Evolutionary conservation across 2,329 filamentous ascomycete species (phyloP).

Genomic region (Septoria linicola): DNA sequence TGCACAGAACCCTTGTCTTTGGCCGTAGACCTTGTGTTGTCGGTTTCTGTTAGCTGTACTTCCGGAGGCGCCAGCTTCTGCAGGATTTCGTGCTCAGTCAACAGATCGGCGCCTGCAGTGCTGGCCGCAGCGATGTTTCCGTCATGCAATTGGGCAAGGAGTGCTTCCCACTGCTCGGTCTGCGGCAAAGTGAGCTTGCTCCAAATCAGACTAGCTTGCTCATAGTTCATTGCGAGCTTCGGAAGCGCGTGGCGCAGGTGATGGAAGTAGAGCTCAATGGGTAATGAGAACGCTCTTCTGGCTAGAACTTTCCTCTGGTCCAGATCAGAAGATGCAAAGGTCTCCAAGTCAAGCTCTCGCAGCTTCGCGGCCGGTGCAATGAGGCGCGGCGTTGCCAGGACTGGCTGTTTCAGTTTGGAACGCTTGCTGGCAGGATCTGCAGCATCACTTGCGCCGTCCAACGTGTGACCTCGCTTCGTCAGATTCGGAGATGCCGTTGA

Average conservation of each 20-base stretch:
- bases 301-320: neutral
- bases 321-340: neutral
- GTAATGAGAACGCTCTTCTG: neutral
- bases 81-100: slow-evolving; percentile 1
- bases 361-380: neutral
- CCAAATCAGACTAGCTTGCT: slow-evolving; percentile 2
- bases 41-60: too few species aligned
- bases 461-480: too few species aligned
- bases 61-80: neutral
- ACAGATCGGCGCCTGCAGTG: neutral
- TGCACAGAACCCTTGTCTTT: too few species aligned
- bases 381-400: too few species aligned
- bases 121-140: neutral
- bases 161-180: neutral
- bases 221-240: neutral
- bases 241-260: neutral
- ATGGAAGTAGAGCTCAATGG: slow-evolving; percentile 4
- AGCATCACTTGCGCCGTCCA: too few species aligned
- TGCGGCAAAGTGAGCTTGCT: neutral
- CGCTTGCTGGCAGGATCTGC: neutral
- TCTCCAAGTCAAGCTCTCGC: neutral
- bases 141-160: neutral
- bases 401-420: neutral
- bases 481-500: too few species aligned
- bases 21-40: too few species aligned